Conservation (phyloP, 2,329 filamentous ascomycete species). For the Xylaria sp. region DNA sequence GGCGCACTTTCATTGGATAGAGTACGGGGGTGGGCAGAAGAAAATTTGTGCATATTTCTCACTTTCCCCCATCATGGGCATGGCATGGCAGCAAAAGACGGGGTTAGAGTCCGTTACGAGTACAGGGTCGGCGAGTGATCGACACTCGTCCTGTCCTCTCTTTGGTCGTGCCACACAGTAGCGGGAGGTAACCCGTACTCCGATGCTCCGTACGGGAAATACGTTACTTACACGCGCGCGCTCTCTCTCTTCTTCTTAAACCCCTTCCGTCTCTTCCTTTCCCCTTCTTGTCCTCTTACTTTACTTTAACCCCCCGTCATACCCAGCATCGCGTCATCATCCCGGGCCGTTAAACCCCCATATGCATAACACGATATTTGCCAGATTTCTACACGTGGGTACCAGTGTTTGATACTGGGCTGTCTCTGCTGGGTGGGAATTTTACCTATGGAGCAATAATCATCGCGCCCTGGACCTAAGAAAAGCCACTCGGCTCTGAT, state of each 20-base stretch:
- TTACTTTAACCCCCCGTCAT: background rate
- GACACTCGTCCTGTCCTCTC: background rate
- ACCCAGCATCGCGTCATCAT: conserved; percentile 3
- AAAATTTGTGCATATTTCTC: no score
- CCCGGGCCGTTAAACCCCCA: background rate
- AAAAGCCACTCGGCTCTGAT: background rate
- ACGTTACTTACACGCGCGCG: no score
- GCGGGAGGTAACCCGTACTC: background rate
- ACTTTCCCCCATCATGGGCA: no score
- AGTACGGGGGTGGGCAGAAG: no score
- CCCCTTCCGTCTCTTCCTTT: background rate
- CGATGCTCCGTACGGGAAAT: background rate
- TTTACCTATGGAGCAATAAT: background rate
- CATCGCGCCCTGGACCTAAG: background rate
- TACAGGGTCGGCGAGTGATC: background rate
- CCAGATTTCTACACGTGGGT: background rate
- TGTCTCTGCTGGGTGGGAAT: background rate
- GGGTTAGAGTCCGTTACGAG: no score
- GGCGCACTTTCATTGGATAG: no score
- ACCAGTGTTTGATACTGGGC: background rate
- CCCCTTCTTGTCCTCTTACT: background rate
- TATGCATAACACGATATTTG: conserved; percentile 1
- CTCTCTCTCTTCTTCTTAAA: no score
- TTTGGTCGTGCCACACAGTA: background rate
- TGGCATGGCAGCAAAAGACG: no score